Conservation (phyloP, 495 filamentous ascomycete species). For the Trichodelitschia bisporula region DNA sequence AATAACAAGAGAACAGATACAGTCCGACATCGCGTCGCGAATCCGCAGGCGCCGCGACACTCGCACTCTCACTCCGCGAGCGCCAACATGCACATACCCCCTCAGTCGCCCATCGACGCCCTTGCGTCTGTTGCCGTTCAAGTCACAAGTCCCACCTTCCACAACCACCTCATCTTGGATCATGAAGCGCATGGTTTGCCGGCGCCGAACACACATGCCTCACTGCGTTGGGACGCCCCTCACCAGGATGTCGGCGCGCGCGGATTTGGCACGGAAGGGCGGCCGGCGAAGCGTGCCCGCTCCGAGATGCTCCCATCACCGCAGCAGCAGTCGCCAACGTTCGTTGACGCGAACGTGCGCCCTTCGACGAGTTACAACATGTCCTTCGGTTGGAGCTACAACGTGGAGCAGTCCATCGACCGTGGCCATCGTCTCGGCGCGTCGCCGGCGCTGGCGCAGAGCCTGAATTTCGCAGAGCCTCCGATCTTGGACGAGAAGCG, state of each 20-base stretch:
- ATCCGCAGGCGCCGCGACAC: too few species aligned
- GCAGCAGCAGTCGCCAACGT: conserved; percentile 15
- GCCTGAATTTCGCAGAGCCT: too few species aligned
- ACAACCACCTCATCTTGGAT: too few species aligned
- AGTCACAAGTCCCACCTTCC: background rate
- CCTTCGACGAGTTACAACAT: conserved; percentile 21
- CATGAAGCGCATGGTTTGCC: conserved; percentile 1
- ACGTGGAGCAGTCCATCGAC: conserved; percentile 11
- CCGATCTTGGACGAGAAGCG: too few species aligned
- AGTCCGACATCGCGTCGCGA: too few species aligned
- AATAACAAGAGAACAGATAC: too few species aligned
- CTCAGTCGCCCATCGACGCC: background rate
- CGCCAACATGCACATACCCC: too few species aligned
- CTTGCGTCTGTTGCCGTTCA: background rate
- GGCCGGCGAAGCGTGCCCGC: conserved; percentile 33
- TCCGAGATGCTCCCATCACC: conserved; percentile 31
- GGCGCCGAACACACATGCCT: conserved; percentile 2
- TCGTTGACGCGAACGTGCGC: conserved; percentile 12
- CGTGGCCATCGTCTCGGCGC: conserved; percentile 3
- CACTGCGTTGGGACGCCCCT: too few species aligned
- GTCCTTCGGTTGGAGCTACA: conserved; percentile 8
- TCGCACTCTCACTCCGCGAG: too few species aligned
- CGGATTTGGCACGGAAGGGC: conserved; percentile 14
- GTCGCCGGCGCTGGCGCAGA: too few species aligned
- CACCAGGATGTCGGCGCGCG: too few species aligned